A percentile compares a stretch with the other conserved stretches of the same genome.
phyloP scores from a whole-genome alignment of 1,284 basidiomycete species.

The Xerocomus amazonicus region DNA sequence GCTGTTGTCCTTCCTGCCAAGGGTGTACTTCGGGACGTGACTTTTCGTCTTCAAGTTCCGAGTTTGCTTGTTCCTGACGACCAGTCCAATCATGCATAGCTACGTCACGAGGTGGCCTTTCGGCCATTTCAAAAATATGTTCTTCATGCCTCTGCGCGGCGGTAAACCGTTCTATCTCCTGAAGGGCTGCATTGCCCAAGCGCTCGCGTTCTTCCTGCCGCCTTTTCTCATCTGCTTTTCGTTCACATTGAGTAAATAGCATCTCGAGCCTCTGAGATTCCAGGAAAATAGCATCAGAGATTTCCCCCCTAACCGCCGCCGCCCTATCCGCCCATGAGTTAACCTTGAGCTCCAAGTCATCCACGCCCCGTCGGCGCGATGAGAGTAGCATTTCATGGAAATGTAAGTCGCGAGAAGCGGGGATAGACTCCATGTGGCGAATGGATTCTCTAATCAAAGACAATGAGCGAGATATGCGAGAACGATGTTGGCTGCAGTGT shows the following conservation, averaged over 20 bases:
- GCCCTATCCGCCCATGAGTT: constrained; percentile 46
- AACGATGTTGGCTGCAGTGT: constrained; percentile 35
- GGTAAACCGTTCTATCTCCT: constrained; percentile 17
- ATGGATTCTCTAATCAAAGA: constrained; percentile 51
- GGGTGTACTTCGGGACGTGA: constrained; percentile 18
- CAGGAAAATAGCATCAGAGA: constrained; percentile 35
- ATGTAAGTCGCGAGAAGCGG: constrained; percentile 39
- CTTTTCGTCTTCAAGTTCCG: constrained; percentile 22
- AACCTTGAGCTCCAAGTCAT: constrained; percentile 49
- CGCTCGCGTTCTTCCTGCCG: constrained; percentile 30
- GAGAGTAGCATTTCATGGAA: constrained; percentile 45
- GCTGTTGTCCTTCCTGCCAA: constrained; percentile 29
- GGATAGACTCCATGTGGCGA: constrained; percentile 45
- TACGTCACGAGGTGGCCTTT: constrained; percentile 31
- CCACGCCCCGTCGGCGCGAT: constrained; percentile 44
- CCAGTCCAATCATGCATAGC: constrained; percentile 15
- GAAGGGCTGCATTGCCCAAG: constrained; percentile 27
- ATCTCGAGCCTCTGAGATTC: constrained; percentile 36
- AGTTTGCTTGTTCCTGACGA: constrained; percentile 28
- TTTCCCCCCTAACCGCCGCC: constrained; percentile 35
- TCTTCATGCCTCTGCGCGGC: constrained; percentile 26
- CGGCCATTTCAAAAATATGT: constrained; percentile 21
- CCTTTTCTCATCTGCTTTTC: constrained; percentile 30
- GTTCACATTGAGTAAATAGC: constrained; percentile 20
- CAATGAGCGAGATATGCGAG: constrained; percentile 45